Conservation (phyloP, 495 filamentous ascomycete species). For the Letharia columbiana region DNA sequence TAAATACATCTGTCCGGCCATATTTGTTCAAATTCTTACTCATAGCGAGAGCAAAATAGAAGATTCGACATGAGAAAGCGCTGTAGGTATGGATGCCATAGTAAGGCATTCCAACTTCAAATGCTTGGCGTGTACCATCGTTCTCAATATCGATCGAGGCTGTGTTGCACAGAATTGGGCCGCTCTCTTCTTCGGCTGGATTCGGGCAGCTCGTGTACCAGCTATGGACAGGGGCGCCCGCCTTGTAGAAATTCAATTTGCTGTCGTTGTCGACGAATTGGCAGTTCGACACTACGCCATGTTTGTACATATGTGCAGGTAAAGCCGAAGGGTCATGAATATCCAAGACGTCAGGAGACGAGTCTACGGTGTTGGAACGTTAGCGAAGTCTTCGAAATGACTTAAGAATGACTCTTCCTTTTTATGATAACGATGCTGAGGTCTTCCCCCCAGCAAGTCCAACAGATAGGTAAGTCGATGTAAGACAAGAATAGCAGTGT, state of each 20-base stretch:
- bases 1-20: constrained; percentile 16
- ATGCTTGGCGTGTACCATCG: neutral
- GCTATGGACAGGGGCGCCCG: constrained; percentile 19
- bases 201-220: constrained; percentile 12
- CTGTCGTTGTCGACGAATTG: constrained; percentile 17
- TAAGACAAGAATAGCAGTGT: neutral
- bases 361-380: constrained; percentile 6
- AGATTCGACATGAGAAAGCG: constrained; percentile 11
- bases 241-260: constrained; percentile 17
- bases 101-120: constrained; percentile 21
- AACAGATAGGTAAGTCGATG: neutral
- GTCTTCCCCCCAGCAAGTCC: neutral
- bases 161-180: constrained; percentile 4
- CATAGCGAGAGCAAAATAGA: constrained; percentile 21
- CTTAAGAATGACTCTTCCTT: neutral
- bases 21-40: neutral
- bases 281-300: constrained; percentile 11
- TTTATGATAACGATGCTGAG: neutral
- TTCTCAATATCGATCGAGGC: constrained; percentile 14
- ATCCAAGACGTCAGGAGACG: constrained; percentile 5
- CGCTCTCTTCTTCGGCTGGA: neutral
- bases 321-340: constrained; percentile 15
- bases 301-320: neutral
- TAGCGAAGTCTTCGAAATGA: neutral
- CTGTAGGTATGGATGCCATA: constrained; percentile 10